phyloP scores from a whole-genome alignment of 2,329 filamentous ascomycete species.

The Aspergillus sclerotialis region DNA sequence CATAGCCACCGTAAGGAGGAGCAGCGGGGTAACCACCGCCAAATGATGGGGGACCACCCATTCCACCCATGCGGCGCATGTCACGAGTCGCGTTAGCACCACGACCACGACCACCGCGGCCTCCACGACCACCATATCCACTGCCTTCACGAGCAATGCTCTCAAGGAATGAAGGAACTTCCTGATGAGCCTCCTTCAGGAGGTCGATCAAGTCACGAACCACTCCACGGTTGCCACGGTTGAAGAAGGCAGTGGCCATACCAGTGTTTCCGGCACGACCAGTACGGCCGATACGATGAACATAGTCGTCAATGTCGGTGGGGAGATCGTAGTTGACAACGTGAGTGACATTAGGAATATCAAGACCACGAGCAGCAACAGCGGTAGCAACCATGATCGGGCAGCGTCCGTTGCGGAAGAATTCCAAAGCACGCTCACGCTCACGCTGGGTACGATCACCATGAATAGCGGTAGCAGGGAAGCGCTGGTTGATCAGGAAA shows the following conservation, averaged over 20 bases:
- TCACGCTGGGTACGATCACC: conserved; percentile 97
- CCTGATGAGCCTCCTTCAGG: conserved; percentile 97
- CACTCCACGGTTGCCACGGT: conserved; percentile 96
- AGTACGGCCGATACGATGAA: conserved; percentile 99
- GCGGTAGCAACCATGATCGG: conserved; percentile 95
- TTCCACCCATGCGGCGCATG: conserved; percentile 65
- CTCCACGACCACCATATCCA: conserved; percentile 66
- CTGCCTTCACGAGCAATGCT: conserved; percentile 93
- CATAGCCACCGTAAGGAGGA: conserved; percentile 20
- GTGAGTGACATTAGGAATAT: conserved; percentile 95
- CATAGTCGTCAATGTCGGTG: conserved; percentile 97
- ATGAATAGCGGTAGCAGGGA: conserved; percentile 97
- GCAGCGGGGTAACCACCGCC: conserved; percentile 19
- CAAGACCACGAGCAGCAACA: conserved; percentile 82
- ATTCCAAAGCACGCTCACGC: conserved; percentile 94
- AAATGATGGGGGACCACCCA: conserved; percentile 25
- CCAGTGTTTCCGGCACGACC: conserved; percentile 99
- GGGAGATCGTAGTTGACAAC: conserved; percentile 99
- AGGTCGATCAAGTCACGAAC: conserved; percentile 96
- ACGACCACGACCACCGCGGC: conserved; percentile 66
- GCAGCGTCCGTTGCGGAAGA: conserved; percentile 93
- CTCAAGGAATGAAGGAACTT: conserved; percentile 89
- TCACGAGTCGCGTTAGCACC: conserved; percentile 66
- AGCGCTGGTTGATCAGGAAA: conserved; percentile 97
- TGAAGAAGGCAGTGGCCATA: conserved; percentile 98